Conservation (phyloP, 352 stramenopile species). For the Pythium scleroteichum region DNA sequence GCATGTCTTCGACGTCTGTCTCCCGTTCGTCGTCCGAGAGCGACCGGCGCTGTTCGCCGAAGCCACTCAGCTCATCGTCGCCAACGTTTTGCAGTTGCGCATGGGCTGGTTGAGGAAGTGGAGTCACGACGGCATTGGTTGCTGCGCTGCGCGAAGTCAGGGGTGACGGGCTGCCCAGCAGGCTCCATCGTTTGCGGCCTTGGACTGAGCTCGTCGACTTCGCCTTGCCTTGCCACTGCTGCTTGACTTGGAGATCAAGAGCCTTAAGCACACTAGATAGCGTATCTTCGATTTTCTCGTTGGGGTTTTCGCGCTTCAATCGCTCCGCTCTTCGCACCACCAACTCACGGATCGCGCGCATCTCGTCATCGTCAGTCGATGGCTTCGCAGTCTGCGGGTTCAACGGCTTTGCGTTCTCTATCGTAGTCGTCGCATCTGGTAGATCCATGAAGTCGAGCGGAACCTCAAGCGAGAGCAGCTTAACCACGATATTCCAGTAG, state of each 20-base stretch:
- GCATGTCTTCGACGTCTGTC: constrained; percentile 29
- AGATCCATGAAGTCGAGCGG: constrained; percentile 50
- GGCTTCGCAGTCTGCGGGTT: background rate
- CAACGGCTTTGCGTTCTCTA: background rate
- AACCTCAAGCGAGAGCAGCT: constrained; percentile 44
- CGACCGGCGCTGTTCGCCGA: background rate
- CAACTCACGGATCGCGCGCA: constrained; percentile 10
- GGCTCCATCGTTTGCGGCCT: constrained; percentile 15
- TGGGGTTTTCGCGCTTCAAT: constrained; percentile 9
- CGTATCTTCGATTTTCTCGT: constrained; percentile 12
- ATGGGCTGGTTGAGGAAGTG: background rate
- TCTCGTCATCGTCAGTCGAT: constrained; percentile 8
- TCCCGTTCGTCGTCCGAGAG: constrained; percentile 20
- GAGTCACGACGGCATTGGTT: background rate
- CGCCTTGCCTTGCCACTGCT: background rate
- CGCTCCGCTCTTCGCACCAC: constrained; percentile 11
- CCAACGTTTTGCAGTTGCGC: background rate
- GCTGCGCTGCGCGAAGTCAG: background rate
- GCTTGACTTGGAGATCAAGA: constrained; percentile 14
- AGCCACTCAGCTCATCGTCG: constrained; percentile 8
- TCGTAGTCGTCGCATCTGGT: constrained; percentile 27
- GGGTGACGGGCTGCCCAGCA: constrained; percentile 9
- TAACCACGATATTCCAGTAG: constrained; percentile 66
- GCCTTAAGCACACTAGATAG: constrained; percentile 14
- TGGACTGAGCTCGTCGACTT: background rate